Evolutionary conservation across 495 filamentous ascomycete species (phyloP).

Genomic region (Penicillium fimorum): DNA sequence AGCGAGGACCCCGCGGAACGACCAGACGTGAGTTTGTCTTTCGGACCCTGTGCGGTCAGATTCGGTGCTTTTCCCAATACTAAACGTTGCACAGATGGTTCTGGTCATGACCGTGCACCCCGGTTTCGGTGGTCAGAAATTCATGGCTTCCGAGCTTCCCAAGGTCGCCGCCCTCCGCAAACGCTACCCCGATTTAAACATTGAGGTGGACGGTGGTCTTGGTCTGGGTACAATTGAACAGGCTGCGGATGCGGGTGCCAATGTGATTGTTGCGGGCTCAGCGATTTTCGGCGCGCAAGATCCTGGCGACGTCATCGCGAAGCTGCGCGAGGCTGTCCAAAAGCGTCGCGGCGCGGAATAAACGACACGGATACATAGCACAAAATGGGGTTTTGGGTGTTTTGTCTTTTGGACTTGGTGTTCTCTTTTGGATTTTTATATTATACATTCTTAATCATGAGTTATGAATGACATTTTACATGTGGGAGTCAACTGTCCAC

Average conservation of each 20-base stretch:
- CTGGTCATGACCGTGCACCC: conserved; percentile 98
- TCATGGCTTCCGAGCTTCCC: conserved; percentile 92
- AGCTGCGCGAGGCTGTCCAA: conserved; percentile 78
- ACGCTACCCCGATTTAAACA: conserved; percentile 87
- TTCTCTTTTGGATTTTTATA: conserved; percentile 3
- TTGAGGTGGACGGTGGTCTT: conserved; percentile 94
- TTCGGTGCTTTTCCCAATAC: background rate
- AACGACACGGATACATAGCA: background rate
- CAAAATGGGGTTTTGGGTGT: conserved; percentile 29
- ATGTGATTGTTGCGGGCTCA: conserved; percentile 97
- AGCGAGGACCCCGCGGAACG: conserved; percentile 65
- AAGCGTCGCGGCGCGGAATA: conserved; percentile 36
- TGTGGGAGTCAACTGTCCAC: conserved; percentile 6
- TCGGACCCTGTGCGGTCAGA: background rate
- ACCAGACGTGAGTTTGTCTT: conserved; percentile 72
- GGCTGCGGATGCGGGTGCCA: conserved; percentile 93
- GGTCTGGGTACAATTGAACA: conserved; percentile 87
- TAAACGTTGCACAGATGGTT: conserved; percentile 71
- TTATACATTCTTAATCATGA: conserved; percentile 24
- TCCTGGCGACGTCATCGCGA: conserved; percentile 76
- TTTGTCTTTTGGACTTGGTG: conserved; percentile 11
- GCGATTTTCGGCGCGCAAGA: conserved; percentile 93
- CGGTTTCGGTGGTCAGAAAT: conserved; percentile 96
- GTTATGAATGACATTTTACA: conserved; percentile 26
- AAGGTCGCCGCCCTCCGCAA: conserved; percentile 83